Conservation (phyloP, 2,329 filamentous ascomycete genomes). For the Alternaria metachromatica region DNA sequence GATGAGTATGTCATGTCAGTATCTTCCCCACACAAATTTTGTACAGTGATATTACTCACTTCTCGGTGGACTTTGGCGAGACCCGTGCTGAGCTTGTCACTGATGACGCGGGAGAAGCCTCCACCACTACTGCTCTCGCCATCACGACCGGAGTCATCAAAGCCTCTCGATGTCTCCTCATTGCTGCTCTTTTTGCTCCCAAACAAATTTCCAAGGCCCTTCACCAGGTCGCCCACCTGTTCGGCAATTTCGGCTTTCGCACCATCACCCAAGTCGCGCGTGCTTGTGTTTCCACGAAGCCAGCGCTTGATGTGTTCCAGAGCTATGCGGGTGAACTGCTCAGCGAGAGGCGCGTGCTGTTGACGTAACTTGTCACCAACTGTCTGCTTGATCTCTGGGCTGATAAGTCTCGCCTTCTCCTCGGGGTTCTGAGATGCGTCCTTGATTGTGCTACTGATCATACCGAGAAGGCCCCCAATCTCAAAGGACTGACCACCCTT, state of each 20-base stretch:
- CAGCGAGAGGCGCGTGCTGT: slow-evolving; percentile 37
- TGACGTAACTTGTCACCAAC: slow-evolving; percentile 34
- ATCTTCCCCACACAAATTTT: neutral
- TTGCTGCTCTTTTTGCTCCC: slow-evolving; percentile 29
- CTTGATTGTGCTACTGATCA: slow-evolving; percentile 37
- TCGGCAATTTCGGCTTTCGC: slow-evolving; percentile 39
- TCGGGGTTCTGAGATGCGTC: slow-evolving; percentile 38
- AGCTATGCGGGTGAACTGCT: slow-evolving; percentile 39
- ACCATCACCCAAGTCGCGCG: slow-evolving; percentile 38
- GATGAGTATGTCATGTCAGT: neutral
- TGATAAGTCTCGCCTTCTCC: slow-evolving; percentile 39
- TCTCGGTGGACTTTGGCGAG: slow-evolving; percentile 40
- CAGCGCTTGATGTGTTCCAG: slow-evolving; percentile 42
- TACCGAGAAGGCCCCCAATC: slow-evolving; percentile 35
- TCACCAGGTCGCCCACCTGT: slow-evolving; percentile 37
- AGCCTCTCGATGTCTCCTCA: slow-evolving; percentile 23
- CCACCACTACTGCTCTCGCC: slow-evolving; percentile 20
- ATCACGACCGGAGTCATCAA: slow-evolving; percentile 20
- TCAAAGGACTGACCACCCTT: slow-evolving; percentile 25
- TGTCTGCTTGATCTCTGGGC: slow-evolving; percentile 39
- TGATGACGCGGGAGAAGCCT: slow-evolving; percentile 36
- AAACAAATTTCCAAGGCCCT: slow-evolving; percentile 36
- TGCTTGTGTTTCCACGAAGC: slow-evolving; percentile 40
- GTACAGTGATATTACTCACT: neutral
- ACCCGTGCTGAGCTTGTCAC: slow-evolving; percentile 39